These are phyloP conservation scores for Xenoacremonium recifei DNA, from an alignment of 2,329 filamentous ascomycete species.

Conservation along the genomic window DNA sequence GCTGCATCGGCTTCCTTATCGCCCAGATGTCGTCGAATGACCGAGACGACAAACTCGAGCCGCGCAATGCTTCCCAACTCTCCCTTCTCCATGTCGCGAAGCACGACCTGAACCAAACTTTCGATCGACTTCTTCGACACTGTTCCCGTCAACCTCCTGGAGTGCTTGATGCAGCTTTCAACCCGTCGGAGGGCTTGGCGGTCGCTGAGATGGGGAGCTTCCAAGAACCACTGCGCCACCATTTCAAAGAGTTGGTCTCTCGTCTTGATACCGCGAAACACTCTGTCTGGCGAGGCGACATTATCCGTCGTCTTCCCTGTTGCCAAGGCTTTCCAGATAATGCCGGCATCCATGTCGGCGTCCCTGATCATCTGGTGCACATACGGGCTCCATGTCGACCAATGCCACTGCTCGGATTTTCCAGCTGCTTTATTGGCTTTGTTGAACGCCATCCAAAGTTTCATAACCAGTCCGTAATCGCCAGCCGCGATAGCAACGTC, in stretches of 20 bases:
- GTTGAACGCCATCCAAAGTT: slow-evolving; percentile 19
- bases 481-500: slow-evolving; percentile 8
- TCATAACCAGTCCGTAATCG: slow-evolving; percentile 25
- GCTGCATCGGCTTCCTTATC: slow-evolving; percentile 14
- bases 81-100: slow-evolving; percentile 34
- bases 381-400: slow-evolving; percentile 33
- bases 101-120: slow-evolving; percentile 25
- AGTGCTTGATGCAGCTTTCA: slow-evolving; percentile 23
- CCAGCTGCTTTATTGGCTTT: background rate
- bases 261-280: slow-evolving; percentile 5
- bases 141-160: slow-evolving; percentile 19
- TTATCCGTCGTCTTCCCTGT: slow-evolving; percentile 7
- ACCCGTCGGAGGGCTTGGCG: slow-evolving; percentile 31
- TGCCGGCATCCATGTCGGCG: slow-evolving; percentile 15
- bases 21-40: slow-evolving; percentile 19
- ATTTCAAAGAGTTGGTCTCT: slow-evolving; percentile 26
- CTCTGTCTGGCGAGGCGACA: background rate
- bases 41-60: slow-evolving; percentile 27
- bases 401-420: slow-evolving; percentile 22
- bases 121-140: slow-evolving; percentile 26
- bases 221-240: slow-evolving; percentile 30
- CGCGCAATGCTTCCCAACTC: slow-evolving; percentile 30
- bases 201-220: slow-evolving; percentile 25
- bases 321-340: slow-evolving; percentile 29
- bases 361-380: slow-evolving; percentile 33